A percentile compares a stretch with the other conserved stretches of the same genome.
Evolutionary conservation across 108 stramenopile genomes (phyloP).

Genomic region (Stephanodiscus minutulus): DNA sequence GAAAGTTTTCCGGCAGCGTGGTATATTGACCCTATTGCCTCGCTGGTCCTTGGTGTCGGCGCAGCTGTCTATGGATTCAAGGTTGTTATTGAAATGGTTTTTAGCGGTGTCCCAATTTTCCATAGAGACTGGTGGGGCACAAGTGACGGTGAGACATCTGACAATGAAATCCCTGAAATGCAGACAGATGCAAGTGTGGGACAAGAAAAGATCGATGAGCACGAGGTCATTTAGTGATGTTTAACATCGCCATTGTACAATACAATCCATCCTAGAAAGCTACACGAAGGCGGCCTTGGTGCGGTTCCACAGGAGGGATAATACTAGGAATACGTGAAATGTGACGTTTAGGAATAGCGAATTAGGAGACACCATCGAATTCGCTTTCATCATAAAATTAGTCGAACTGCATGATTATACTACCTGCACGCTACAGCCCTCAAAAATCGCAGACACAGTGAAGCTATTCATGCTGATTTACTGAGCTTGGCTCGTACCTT

Average conservation of each 20-base stretch:
- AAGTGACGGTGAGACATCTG: conserved; percentile 5
- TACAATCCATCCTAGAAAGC: too few relatives aligned
- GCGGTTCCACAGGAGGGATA: too few relatives aligned
- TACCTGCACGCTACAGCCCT: too few relatives aligned
- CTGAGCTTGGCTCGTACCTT: conserved; percentile 39
- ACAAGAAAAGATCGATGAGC: conserved; percentile 9
- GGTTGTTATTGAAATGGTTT: conserved; percentile 33
- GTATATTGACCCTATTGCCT: conserved; percentile 79
- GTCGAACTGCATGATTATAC: too few relatives aligned
- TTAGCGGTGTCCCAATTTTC: conserved; percentile 38
- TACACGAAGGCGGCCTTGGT: too few relatives aligned
- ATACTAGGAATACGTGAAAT: too few relatives aligned
- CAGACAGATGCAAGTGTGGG: conserved; percentile 1
- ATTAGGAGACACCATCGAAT: too few relatives aligned
- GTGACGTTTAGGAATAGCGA: too few relatives aligned
- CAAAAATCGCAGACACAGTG: too few relatives aligned
- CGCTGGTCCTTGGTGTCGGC: conserved; percentile 61
- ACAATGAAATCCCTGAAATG: conserved; percentile 10
- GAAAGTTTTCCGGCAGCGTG: conserved; percentile 48
- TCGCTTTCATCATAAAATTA: too few relatives aligned
- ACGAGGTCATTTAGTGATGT: conserved; percentile 12
- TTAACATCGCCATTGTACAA: not conserved
- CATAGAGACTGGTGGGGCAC: conserved; percentile 30
- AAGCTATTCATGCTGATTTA: not conserved
- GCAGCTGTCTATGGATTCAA: conserved; percentile 61